A percentile compares a stretch with the other conserved stretches of the same genome.
Conservation (phyloP, 75 land plant genomes). For the Selaginella tamariscina region DNA sequence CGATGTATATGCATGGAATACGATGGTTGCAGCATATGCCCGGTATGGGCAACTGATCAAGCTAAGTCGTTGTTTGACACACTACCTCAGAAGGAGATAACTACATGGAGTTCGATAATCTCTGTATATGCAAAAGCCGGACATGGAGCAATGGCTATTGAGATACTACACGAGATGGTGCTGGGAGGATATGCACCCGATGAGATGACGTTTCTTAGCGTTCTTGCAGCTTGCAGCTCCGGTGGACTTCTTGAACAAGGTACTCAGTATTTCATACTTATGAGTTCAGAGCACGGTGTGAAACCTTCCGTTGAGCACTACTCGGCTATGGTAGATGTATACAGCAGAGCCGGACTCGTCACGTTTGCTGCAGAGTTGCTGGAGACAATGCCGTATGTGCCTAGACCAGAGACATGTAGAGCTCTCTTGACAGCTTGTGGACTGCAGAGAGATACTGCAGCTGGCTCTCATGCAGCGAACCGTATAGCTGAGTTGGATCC, state of each 20-base stretch:
- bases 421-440: not conserved
- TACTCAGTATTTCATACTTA: not conserved
- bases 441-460: not conserved
- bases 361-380: conserved; percentile 17
- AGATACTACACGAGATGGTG: not conserved
- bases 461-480: not conserved
- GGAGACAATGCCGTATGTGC: conserved; percentile 7
- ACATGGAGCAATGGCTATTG: not conserved
- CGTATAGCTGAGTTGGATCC: not conserved
- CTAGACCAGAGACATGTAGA: not conserved
- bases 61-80: not conserved
- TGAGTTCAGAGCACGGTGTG: conserved; percentile 2
- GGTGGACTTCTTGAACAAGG: not conserved
- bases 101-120: not conserved
- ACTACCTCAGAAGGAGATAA: not conserved
- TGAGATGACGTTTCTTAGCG: not conserved
- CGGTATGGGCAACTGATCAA: not conserved
- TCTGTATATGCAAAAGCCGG: not conserved
- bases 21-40: not conserved
- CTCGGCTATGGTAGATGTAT: conserved; percentile 12
- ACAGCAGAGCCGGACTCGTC: conserved; percentile 16
- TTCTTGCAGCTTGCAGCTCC: not conserved
- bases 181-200: not conserved
- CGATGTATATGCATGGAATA: not conserved
- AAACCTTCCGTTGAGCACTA: not conserved